Conservation (phyloP, 768 basidiomycete species). For the Nidula microcarpa region DNA sequence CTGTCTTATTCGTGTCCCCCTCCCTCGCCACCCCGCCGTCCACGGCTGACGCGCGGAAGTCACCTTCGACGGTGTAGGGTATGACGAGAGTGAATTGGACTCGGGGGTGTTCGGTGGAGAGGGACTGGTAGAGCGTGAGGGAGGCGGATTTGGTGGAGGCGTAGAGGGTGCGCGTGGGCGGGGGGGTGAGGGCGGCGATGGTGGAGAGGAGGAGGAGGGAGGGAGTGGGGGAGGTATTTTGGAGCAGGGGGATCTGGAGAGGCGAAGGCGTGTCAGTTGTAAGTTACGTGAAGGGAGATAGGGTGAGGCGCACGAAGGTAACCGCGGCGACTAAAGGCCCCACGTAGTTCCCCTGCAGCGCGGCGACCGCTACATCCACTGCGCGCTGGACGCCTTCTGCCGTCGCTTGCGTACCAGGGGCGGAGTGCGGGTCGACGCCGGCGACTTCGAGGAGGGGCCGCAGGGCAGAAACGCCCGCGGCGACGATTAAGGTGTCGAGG, state of each 20-base stretch:
- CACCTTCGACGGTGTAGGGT: constrained; percentile 71
- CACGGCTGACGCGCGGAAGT: constrained; percentile 78
- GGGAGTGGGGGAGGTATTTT: constrained; percentile 59
- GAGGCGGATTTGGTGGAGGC: constrained; percentile 81
- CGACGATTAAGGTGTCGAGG: constrained; percentile 77
- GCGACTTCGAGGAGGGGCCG: constrained; percentile 73
- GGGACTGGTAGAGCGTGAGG: constrained; percentile 70
- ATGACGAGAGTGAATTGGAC: constrained; percentile 61
- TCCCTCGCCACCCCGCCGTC: constrained; percentile 49
- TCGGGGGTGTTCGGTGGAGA: constrained; percentile 75
- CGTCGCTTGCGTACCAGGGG: constrained; percentile 31
- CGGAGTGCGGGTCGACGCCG: constrained; percentile 39
- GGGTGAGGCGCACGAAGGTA: constrained; percentile 54
- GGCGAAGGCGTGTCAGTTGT: neutral
- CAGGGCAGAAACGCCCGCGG: constrained; percentile 82
- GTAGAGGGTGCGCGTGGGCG: constrained; percentile 85
- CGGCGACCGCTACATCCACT: constrained; percentile 53
- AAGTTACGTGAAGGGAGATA: neutral
- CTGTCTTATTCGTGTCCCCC: constrained; percentile 51
- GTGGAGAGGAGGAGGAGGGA: constrained; percentile 79
- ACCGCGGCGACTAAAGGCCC: constrained; percentile 70
- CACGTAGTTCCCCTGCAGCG: constrained; percentile 60
- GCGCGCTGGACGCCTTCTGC: constrained; percentile 57
- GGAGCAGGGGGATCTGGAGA: constrained; percentile 71
- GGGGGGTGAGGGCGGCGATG: constrained; percentile 74